Evolutionary conservation across 306 rosid species (phyloP).

Genomic region (Hylodesmum podocarpum): DNA sequence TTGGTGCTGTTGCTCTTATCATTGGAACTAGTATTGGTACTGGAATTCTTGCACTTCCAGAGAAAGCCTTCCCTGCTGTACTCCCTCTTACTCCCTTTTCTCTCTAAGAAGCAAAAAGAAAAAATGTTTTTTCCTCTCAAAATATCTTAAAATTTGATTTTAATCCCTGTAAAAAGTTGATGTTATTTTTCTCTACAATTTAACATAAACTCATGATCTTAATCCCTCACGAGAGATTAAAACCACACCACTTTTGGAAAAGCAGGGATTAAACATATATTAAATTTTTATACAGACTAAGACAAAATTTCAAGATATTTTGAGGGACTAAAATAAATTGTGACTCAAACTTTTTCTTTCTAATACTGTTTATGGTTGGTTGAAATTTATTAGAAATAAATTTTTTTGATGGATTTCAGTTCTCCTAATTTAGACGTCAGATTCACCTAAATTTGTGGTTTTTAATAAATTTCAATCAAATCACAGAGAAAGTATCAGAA

Average conservation of each 20-base stretch:
- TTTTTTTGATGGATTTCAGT: too few species aligned
- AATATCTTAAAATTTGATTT: not conserved
- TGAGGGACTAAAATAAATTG: not conserved
- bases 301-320: not conserved
- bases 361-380: too few species aligned
- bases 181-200: not conserved
- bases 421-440: too few species aligned
- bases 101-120: not conserved
- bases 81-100: slow-evolving; percentile 26
- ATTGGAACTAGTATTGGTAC: slow-evolving; percentile 69
- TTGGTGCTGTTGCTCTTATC: slow-evolving; percentile 70
- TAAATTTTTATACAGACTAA: not conserved
- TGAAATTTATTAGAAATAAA: too few species aligned
- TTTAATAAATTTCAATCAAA: too few species aligned
- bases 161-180: not conserved
- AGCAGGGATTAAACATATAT: not conserved
- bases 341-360: too few species aligned
- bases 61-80: slow-evolving; percentile 75
- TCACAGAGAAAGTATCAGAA: too few species aligned
- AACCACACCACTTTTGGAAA: not conserved
- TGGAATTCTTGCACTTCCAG: slow-evolving; percentile 76
- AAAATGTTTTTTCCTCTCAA: not conserved
- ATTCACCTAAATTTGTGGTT: too few species aligned
- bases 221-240: not conserved
- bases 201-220: not conserved